Evolutionary conservation across 1,139 yeast genomes (phyloP), one percentile per base, ranked within the genome.

Genomic region (Saccharomyces hybrid): DNA sequence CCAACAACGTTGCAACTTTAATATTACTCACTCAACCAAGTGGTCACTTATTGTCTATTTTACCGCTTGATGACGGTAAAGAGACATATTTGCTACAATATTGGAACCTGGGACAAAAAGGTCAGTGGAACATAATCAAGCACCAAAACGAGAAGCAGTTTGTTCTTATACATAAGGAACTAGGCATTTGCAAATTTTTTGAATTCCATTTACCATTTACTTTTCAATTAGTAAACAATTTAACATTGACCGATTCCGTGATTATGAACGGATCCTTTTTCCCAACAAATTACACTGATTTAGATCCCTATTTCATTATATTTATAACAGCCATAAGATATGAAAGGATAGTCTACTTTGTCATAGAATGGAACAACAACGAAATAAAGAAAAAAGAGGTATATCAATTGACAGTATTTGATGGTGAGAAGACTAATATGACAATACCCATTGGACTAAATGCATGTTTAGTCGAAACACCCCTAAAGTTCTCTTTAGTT

Each of bases 311-410:
- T 49, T 55, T 51, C 16, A 50, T 60, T 41, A 49, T 65, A 2
- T 65, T 65, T 38, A 48, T 63, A n/a, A 55, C 65, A 6, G 53
- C 62, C 1, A 38, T 57, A 11, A 52, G 57, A 19, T 55, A 51
- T 25, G 56, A 57, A 5, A 59, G 67, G 29, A 50, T 65, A 9
- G 61, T 59, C 3, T 60, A 62, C 41, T 56, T 60, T 44, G 58
- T 63, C 46, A 55, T 64, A 9, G 67, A 65, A 44, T 65, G 68
- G 69, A 63, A 58, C 41, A 38, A 32, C 2, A 23, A 25, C 11
- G 19, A 50, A 8, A 58, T 59, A 13, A 51, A 54, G 41, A 50
- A 54, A 13, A 65, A 65, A 51, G 54, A 56, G 11, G 64, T 65
- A 4, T 63, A 64, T 49, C 65, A 62, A 46, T 29, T 65, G 26